Evolutionary conservation across 2,329 filamentous ascomycete genomes (phyloP).

Genomic region (Coniochaeta ligniaria): DNA sequence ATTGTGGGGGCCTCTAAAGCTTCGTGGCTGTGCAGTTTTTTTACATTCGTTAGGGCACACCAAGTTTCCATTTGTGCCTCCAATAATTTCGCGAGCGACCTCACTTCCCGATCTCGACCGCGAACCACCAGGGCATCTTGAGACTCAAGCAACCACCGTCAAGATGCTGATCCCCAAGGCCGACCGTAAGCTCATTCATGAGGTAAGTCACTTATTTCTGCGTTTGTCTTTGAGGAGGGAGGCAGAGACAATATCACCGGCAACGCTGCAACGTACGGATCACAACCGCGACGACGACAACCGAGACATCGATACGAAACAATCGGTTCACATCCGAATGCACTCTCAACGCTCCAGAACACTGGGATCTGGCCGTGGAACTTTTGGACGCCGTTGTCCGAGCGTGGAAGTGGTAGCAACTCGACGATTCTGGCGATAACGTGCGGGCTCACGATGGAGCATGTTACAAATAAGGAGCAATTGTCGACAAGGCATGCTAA

Average conservation of each 20-base stretch:
- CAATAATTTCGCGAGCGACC: slow-evolving; percentile 21
- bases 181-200: slow-evolving; percentile 99
- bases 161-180: slow-evolving; percentile 99
- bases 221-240: slow-evolving; percentile 1
- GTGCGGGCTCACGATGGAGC: no score
- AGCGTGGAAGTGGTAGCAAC: not conserved
- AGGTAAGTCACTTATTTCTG: slow-evolving; percentile 27
- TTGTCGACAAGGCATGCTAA: not conserved
- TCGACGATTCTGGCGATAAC: not conserved
- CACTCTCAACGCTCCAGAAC: not conserved
- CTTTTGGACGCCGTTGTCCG: not conserved
- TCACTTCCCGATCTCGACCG: slow-evolving; percentile 22
- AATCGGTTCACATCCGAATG: not conserved
- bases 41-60: not conserved
- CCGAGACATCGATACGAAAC: not conserved
- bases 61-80: slow-evolving; percentile 10
- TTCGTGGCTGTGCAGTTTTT: no score
- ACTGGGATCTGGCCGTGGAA: no score
- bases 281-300: not conserved
- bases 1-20: no score
- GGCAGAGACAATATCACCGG: slow-evolving; percentile 40
- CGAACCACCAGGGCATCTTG: slow-evolving; percentile 42
- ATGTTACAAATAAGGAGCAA: not conserved
- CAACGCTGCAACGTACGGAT: not conserved
- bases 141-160: slow-evolving; percentile 32